A percentile compares a stretch with the other conserved stretches of the same genome.
phyloP scores from a whole-genome alignment of 257 asterid species.

The Knoxia roxburghii region DNA sequence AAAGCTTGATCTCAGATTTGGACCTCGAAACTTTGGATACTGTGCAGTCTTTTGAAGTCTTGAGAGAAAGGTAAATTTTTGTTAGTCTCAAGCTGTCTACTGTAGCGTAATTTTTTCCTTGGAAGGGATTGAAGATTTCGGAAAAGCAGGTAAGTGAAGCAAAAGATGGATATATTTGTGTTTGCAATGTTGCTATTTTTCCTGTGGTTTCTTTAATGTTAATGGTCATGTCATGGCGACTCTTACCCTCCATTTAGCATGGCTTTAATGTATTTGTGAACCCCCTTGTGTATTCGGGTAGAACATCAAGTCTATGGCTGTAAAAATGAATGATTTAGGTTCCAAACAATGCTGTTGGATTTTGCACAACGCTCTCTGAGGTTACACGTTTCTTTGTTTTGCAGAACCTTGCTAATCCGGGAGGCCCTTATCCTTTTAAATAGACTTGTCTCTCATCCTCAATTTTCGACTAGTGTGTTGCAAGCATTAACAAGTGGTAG shows the following conservation, averaged over 20 bases:
- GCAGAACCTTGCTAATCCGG: slow-evolving; percentile 69
- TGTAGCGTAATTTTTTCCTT: neutral
- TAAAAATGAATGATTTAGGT: neutral
- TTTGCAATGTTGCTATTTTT: neutral
- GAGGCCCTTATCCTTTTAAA: slow-evolving; percentile 89
- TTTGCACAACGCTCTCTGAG: neutral
- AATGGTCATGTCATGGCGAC: neutral
- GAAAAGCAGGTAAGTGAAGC: neutral
- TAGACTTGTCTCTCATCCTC: slow-evolving; percentile 83
- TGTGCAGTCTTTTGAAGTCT: slow-evolving; percentile 39
- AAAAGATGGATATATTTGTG: neutral
- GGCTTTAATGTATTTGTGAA: neutral
- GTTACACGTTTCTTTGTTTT: neutral
- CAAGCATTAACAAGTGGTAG: slow-evolving; percentile 56
- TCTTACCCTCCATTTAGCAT: neutral
- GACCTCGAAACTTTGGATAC: slow-evolving; percentile 48
- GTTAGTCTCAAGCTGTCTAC: neutral
- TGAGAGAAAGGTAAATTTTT: slow-evolving; percentile 59
- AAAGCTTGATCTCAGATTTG: slow-evolving; percentile 59
- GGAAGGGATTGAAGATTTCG: neutral
- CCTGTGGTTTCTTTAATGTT: neutral
- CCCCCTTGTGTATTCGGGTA: neutral
- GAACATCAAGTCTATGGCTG: neutral
- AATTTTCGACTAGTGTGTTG: slow-evolving; percentile 50
- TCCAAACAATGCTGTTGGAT: neutral